Base-by-base conservation (phyloP, 805 yeast species). In the Saccharomycopsis schoenii region DNA sequence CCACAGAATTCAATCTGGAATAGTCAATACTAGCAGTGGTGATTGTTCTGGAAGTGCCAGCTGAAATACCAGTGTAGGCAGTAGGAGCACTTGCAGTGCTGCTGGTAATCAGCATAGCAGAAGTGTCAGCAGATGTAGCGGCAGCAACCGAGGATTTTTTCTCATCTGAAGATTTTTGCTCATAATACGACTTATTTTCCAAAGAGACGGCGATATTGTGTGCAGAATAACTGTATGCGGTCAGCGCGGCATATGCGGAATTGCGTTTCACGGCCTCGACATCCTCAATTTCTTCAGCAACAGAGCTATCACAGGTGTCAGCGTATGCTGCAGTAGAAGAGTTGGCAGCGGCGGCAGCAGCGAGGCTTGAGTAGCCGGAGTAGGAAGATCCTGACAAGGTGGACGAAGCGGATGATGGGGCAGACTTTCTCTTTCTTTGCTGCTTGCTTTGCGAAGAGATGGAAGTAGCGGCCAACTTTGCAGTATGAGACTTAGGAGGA, bases 391-490 rank as follows among this genome's bases (percentile, higher is more conserved):
- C 70, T 51, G 81, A 79, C 57, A 80, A 81, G 62, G 75, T 69
- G 9, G 77, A 68, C 1, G 90, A 89, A 57, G 89, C 89, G 25
- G 80, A 78, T 47, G 86, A 88, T 15, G 89, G 89, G 59, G 83
- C 89, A 17, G 84, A 80, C 14, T 70, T 41, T 72, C 73, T 60
- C 63, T 40, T 67, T 62, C 21, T 59, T 66, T 58, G 14, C 89
- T 81, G 43, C 86, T 81, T 1, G 83, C 78, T 47, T 21, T 34
- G 15, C 19, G 52, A 47, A 55, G 84, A 76, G 70, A 84, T 88
- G 1, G 87, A 73, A 12, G 84, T 80, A 6, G 88, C 81, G 1
- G 94, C 96, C 64, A 86, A 75, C 59, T 86, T 74, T 0, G 94
- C 94, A 57, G 96, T 93, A 80, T 36, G 91, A 89, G 24, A 64